phyloP scores from a whole-genome alignment of 1,139 yeast species.

The Candida anutae region DNA sequence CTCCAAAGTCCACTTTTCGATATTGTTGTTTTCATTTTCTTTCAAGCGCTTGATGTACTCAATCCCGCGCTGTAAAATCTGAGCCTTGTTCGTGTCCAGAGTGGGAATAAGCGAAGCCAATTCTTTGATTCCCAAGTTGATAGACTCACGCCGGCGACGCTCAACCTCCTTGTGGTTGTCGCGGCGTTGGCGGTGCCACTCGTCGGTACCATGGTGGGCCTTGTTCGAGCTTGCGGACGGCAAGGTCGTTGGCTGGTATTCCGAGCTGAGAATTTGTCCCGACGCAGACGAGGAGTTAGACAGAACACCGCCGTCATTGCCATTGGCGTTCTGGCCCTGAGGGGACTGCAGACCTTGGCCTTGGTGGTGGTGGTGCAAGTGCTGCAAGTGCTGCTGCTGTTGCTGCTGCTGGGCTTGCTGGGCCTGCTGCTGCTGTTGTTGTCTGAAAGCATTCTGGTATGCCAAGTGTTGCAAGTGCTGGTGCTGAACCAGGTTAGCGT shows the following conservation, averaged over 20 bases:
- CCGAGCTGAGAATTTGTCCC: conserved; percentile 6
- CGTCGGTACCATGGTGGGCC: conserved; percentile 65
- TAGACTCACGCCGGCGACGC: conserved; percentile 88
- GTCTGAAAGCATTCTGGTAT: conserved; percentile 24
- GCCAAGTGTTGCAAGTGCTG: conserved; percentile 23
- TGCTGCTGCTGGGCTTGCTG: conserved; percentile 11
- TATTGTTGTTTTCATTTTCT: conserved; percentile 78
- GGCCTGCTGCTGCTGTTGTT: conserved; percentile 13
- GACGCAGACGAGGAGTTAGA: conserved; percentile 5
- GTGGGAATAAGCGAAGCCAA: conserved; percentile 79
- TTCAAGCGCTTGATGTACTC: conserved; percentile 84
- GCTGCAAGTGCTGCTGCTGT: conserved; percentile 3
- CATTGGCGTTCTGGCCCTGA: not conserved
- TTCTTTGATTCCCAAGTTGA: conserved; percentile 82
- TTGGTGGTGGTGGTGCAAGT: conserved; percentile 7
- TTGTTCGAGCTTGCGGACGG: conserved; percentile 32
- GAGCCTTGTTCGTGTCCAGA: conserved; percentile 86
- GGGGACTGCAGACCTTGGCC: not conserved
- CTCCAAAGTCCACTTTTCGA: conserved; percentile 92
- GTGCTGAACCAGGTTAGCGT: conserved; percentile 12
- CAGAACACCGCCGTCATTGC: conserved; percentile 2
- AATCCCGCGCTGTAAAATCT: conserved; percentile 78
- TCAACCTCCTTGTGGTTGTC: conserved; percentile 97
- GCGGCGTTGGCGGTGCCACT: conserved; percentile 80
- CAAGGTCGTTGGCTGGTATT: conserved; percentile 26